Base-by-base conservation (phyloP, 805 yeast genomes). In the Candida michaelii region DNA sequence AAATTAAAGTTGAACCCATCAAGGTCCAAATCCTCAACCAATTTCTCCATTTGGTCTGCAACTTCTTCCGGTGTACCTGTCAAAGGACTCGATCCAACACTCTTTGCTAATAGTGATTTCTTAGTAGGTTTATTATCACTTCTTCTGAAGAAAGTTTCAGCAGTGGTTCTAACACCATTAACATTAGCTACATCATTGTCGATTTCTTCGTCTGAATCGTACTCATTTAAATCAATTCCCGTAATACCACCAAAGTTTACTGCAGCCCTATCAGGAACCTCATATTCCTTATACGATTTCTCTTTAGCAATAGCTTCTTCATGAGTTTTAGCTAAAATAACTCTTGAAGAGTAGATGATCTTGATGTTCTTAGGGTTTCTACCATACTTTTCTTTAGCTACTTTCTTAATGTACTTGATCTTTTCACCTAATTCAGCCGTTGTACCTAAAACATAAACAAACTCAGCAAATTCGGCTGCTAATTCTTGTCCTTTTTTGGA, bases 381-480 rank as follows among this genome's bases (percentile, higher is more conserved):
- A 4, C 65, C 65, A 32, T 56, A 61, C 40, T 53, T 62, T 30
- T 38, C 40, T 13, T 49, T 50, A 7, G 75, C 75, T n/a, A 58
- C 48, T 15, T 49, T 40, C 30, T 59, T 65, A 43, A 70, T 55
- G 11, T 55, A 56, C 15, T 54, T 55, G 27, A 69, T 59, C 38
- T 66, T 59, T 5, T 40, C 47, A 3, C 53, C 56, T 30, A 69
- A 47, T 4, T 45, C 48, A 16, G 53, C 59, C 5, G 74, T 68
- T 1, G 66, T 58, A 30, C 57, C 50, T 11, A 64, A 18, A n/a
- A 63, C 54, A 46, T 71, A 73, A 2, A 69, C 64, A 8, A 63
- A 66, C 48, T 72, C 77, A 0, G 75, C 76, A 47, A 65, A 57
- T 46, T 60, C 62, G 8, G 77, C 73, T 0, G 73, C 76, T 42